Evolutionary conservation across 106 monocot species (phyloP), one percentile per base, ranked within the genome.

Genomic region (Phalaenopsis aphrodite): DNA sequence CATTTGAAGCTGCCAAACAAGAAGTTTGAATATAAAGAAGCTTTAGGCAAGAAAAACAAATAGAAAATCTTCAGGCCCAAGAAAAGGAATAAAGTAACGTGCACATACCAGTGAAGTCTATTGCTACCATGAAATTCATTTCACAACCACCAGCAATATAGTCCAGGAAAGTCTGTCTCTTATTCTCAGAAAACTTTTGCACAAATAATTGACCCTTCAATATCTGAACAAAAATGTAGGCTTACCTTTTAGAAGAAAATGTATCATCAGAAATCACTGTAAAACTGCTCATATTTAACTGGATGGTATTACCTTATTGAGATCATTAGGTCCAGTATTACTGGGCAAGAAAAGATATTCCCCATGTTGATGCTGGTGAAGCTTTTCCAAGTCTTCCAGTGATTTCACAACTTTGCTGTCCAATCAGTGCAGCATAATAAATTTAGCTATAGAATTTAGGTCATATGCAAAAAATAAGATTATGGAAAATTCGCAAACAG

Each of bases 91-190:
- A 85, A 82, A 90, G 82, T 65, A 92, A 42, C 2, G 11, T 37
- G 7, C 24, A 78, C 58, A 78, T 61, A 74, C 83, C 83, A 58
- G 83, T 83, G 73, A 83, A 83, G 77, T 83, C 83, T 83, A 83
- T 46, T 18, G 83, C 83, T 42, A 83, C 83, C 83, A 83, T 83
- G 56, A 83, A 97, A 82, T 89, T 97, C 55, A 97, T 80, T 84
- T 94, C 92, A 81, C 82, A 94, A 37, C 96, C 96, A 81, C 64
- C 83, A 84, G 90, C 87, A 81, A 97, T 87, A 77, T 97, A 97
- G 82, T 97, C 96, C 76, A 97, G 81, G 79, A 97, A 97, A 41
- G 88, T 94, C 58, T 77, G 57, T 68, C 82, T 85, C 56, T 83
- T 84, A 77, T 81, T 87, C 65, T 92, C 88, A 66, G 80, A 79